Evolutionary conservation across 371 early-diverging fungal genomes (phyloP).

Genomic region (Synchytrium microbalum): DNA sequence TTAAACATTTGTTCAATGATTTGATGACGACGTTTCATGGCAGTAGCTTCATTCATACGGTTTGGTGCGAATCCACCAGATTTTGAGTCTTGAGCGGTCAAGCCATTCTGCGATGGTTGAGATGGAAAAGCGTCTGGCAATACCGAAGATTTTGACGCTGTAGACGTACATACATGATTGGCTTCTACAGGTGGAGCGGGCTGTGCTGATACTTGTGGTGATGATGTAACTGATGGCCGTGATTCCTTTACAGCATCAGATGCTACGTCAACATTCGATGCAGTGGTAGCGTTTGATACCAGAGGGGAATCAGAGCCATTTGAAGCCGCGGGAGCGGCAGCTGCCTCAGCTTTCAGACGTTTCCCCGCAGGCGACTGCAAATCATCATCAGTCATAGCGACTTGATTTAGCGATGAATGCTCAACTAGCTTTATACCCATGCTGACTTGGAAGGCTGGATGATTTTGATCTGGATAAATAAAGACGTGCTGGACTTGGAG

Average conservation of each 20-base stretch:
- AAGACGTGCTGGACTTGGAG: slow-evolving; percentile 56
- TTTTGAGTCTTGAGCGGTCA: not conserved
- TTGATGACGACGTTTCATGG: slow-evolving; percentile 6
- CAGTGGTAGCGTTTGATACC: not conserved
- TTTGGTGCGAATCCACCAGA: not conserved
- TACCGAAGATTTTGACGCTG: not conserved
- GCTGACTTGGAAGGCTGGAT: slow-evolving; percentile 3
- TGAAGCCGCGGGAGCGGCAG: not conserved
- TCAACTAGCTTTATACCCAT: not conserved
- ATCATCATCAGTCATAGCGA: slow-evolving; percentile 29
- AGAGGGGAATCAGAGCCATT: not conserved
- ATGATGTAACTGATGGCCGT: not conserved
- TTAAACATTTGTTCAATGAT: slow-evolving; percentile 21
- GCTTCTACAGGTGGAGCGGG: too few species aligned
- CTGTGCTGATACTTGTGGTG: not conserved
- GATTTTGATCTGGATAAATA: slow-evolving; percentile 35
- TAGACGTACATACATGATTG: too few species aligned
- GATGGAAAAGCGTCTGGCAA: not conserved
- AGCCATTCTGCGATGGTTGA: not conserved
- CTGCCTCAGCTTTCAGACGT: not conserved
- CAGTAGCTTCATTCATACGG: slow-evolving; percentile 1
- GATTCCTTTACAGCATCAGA: not conserved
- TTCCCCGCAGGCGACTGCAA: slow-evolving; percentile 15
- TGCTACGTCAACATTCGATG: not conserved
- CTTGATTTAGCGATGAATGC: slow-evolving; percentile 2